Base-by-base conservation (phyloP, 2,329 filamentous ascomycete species). In the Phialophora chinensis region DNA sequence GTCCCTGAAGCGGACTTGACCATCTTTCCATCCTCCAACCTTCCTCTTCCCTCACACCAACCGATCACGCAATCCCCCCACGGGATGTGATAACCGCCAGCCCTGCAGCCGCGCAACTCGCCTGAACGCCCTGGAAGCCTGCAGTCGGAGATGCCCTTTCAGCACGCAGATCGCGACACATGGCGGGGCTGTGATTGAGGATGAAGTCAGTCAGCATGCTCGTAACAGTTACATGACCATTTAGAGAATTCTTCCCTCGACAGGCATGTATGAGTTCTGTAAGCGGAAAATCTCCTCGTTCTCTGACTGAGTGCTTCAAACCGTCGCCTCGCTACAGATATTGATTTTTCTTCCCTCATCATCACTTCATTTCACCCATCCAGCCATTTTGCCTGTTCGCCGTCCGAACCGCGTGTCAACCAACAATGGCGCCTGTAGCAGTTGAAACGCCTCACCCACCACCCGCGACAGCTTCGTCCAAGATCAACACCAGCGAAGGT, bases 31-130 rank as follows among this genome's bases (percentile, higher is more conserved):
- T 29, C 27, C n/a, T 44, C 17, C 38, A 25, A n/a, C 53, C 52
- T 55, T 55, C 27, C 52, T 55, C 27, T 23, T 52, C 20, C 20
- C 54, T 52, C 11, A 14, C 17, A 3, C 20, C n/a, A n/a, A 25
- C 17, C 58, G 50, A 70, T 66, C 68, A 70, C 68, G 68, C 68
- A 66, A 70, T 70, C n/a, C 55, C 66, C 54, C 66, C 68, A 60
- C 68, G n/a, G 55, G 29, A 70, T 70, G 66, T 60, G 57, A 66
- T 63, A 57, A 70, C 60, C 63, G 42, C 27, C 38, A 10, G 14
- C 8, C 23, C 55, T 50, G 10, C 62, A 52, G 58, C 64, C 67
- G 14, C 50, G 14, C 27, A 29, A 49, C 17, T 60, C 44, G n/a
- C 8, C 27, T 14, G n/a, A 14, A 20, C 47, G 23, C 29, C 58